Evolutionary conservation across 1,139 yeast species (phyloP).

Genomic region (Candida freyschussii): DNA sequence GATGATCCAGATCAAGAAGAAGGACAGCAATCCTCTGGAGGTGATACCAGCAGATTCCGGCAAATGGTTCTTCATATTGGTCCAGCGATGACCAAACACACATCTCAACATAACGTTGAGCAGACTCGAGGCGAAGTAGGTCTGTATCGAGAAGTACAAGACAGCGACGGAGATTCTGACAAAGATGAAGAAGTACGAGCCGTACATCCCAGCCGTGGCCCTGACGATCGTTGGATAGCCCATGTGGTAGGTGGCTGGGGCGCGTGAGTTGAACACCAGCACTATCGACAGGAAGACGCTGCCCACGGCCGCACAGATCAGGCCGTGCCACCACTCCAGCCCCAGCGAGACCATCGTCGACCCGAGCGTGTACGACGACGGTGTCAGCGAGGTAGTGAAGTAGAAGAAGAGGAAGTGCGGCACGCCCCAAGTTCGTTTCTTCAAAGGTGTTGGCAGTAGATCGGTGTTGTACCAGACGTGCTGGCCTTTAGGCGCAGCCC

Average conservation of each 20-base stretch:
- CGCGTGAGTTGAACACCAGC: constrained; percentile 20
- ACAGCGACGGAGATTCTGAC: constrained; percentile 6
- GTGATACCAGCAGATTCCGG: constrained; percentile 4
- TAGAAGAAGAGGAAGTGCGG: constrained; percentile 4
- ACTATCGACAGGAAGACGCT: constrained; percentile 16
- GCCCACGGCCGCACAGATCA: constrained; percentile 11
- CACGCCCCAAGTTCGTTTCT: constrained; percentile 4
- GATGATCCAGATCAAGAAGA: constrained; percentile 5
- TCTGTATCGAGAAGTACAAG: constrained; percentile 6
- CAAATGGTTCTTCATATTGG: constrained; percentile 2
- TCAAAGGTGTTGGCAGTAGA: constrained; percentile 3
- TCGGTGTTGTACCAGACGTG: constrained; percentile 7
- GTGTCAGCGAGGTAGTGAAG: constrained; percentile 6
- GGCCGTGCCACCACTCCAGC: constrained; percentile 6
- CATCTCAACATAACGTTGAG: constrained; percentile 7
- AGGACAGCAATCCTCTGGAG: constrained; percentile 3
- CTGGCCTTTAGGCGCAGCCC: too few species aligned
- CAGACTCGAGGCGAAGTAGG: constrained; percentile 6
- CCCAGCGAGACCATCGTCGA: constrained; percentile 6
- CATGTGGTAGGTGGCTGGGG: constrained; percentile 20
- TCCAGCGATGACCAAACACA: constrained; percentile 7
- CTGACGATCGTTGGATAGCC: constrained; percentile 22
- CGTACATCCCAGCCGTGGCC: constrained; percentile 20
- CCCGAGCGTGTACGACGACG: constrained; percentile 7
- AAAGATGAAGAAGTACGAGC: constrained; percentile 12